Evolutionary conservation across 1,284 basidiomycete genomes (phyloP), one percentile per base, ranked within the genome.

Genomic region (Microbotryum intermedium): DNA sequence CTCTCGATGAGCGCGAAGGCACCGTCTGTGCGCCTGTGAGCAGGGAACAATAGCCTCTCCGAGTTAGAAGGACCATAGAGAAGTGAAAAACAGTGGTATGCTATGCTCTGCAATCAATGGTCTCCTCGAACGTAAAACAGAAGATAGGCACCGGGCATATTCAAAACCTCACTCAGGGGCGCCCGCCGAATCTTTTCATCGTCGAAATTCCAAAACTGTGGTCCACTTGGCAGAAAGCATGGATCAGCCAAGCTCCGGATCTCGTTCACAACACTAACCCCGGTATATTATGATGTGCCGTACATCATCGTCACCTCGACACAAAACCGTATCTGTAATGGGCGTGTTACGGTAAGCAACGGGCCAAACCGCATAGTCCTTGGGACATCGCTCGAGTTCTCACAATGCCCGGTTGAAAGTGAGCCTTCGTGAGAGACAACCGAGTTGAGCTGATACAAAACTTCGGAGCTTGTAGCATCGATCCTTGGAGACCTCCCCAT

Each of bases 351-450:
- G 4, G 16, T 26, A 45, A 29, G 16, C 28, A 9, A 26, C 44
- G 20, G 18, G 16, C 10, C 42, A 11, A 2, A n/a, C 1, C 30
- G 43, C 53, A 10, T 6, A 10, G 13, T 16, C 25, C 23, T 21
- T 20, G 20, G n/a, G 13, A 56, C 84, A 72, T 81, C 91, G 73
- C 86, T 89, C 29, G 86, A 90, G 74, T 97, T 11, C 34, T 39
- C 1, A 39, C 34, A 97, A 72, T 97, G 93, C 0, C 93, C 93
- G 61, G 91, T 95, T 74, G 93, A 87, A 71, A 97, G 84, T 73
- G 88, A 86, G 10, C 93, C 93, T 73, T 95, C 90, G 74, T 97
- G 93, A 64, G 91, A 92, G 61, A 97, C 86, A 39, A 97, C 90
- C 9, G 90, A 87, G 71, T 94, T 92, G 2, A 97, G 81, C 71